Evolutionary conservation across 306 rosid species (phyloP), one percentile per base, ranked within the genome.

Genomic region (Ormosia semicastrata): DNA sequence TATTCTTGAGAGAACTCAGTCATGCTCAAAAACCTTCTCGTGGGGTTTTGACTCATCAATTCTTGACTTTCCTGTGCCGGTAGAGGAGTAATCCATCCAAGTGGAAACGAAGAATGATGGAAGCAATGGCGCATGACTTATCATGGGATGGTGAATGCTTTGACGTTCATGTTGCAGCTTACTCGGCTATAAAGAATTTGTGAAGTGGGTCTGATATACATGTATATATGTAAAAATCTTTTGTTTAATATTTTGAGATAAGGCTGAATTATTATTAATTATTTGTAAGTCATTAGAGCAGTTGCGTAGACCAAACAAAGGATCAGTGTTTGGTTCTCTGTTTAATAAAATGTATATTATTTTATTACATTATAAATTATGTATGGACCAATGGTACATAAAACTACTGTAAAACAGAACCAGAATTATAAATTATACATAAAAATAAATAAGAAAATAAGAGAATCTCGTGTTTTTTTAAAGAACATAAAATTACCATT

Each of bases 101-200:
- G 71, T 93, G 97, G 97, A 90, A 85, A 40, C 83, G 34, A 75
- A 90, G 81, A 76, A 84, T 93, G n/a, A 62, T 18, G 81, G 92
- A 90, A 29, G 97, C 97, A 79, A 91, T 93, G 97, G 52, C 63
- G 14, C 89, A 87, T 81, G 98, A 94, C 86, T 93, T 91, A 66
- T 91, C 95, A 24, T 94, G 97, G 98, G 97, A 90, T 53, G 95
- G 91, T 6, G 98, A 93, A 90, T 89, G 97, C 92, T 94, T 57
- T 66, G 93, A 91, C 71, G 69, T 86, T 71, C 93, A 93, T 85
- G 40, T 85, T 71, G 87, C 89, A 71, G 92, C 96, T 83, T 94
- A 91, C 85, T 76, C 94, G 2, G 73, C 87, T 68, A 56, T 92
- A 33, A 91, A 83, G 82, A 87, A 71, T 11, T 49, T 85, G 83